Percentiles rank a stretch among this genome's conserved stretches.
phyloP scores from a whole-genome alignment of 345 rosid genomes.

The Rhizophora apiculata region DNA sequence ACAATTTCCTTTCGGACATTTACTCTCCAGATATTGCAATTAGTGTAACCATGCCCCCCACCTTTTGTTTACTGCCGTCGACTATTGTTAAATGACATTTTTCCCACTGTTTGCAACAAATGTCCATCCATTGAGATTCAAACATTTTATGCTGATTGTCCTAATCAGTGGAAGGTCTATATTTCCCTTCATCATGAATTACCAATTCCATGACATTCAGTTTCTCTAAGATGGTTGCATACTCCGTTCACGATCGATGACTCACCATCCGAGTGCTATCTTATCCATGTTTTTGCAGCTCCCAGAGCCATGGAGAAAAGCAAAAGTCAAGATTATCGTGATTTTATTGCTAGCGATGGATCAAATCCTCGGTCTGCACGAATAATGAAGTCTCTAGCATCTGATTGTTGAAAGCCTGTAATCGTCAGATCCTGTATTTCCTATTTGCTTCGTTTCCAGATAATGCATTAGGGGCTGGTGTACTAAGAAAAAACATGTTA shows the following conservation, averaged over 20 bases:
- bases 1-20: not conserved
- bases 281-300: constrained; percentile 36
- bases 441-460: constrained; percentile 6
- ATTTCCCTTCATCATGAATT: not conserved
- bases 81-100: not conserved
- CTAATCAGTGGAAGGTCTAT: not conserved
- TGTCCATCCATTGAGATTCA: not conserved
- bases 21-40: not conserved
- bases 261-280: constrained; percentile 7
- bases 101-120: not conserved
- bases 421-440: constrained; percentile 2
- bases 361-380: not conserved
- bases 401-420: constrained; percentile 8
- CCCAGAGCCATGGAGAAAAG: constrained; percentile 71
- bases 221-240: not conserved
- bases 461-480: constrained; percentile 15
- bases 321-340: constrained; percentile 38
- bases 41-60: not conserved
- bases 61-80: not conserved
- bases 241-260: not conserved
- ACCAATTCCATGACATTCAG: not conserved
- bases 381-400: not conserved
- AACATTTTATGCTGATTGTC: not conserved
- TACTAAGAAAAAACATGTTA: not conserved
- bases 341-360: not conserved